A percentile compares a stretch with the other conserved stretches of the same genome.
These are phyloP conservation scores for Pyricularia sp. DNA, from an alignment of 2,329 filamentous ascomycete genomes.

Conservation along the genomic window DNA sequence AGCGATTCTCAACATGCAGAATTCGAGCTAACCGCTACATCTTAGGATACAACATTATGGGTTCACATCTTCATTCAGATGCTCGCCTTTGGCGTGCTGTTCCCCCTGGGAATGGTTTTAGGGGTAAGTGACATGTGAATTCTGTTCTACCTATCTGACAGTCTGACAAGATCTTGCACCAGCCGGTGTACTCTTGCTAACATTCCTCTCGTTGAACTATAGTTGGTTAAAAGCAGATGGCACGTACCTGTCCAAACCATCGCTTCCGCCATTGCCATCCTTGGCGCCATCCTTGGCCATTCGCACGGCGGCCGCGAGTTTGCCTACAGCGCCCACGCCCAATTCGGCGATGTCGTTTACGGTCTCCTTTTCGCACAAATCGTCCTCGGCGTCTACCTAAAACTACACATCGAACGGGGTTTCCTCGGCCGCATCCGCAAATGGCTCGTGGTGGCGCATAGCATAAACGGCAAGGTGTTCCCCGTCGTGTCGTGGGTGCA, in stretches of 20 bases:
- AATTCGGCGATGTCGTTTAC: slow-evolving; percentile 74
- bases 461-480: slow-evolving; percentile 76
- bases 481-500: slow-evolving; percentile 84
- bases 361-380: slow-evolving; percentile 69
- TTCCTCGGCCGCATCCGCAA: slow-evolving; percentile 70
- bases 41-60: slow-evolving; percentile 77
- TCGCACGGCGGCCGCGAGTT: slow-evolving; percentile 86
- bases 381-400: slow-evolving; percentile 75
- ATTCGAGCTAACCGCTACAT: slow-evolving; percentile 9
- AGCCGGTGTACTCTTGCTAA: background rate
- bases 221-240: slow-evolving; percentile 87
- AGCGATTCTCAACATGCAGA: slow-evolving; percentile 4
- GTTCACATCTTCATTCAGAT: slow-evolving; percentile 85
- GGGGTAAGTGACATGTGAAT: background rate
- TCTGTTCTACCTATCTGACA: too few relatives aligned
- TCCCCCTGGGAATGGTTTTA: slow-evolving; percentile 72
- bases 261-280: slow-evolving; percentile 64
- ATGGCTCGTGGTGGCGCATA: slow-evolving; percentile 63
- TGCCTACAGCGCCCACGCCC: slow-evolving; percentile 66
- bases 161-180: background rate
- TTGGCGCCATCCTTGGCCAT: slow-evolving; percentile 89
- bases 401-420: slow-evolving; percentile 78
- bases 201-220: slow-evolving; percentile 6
- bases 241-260: slow-evolving; percentile 82
- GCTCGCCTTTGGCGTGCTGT: slow-evolving; percentile 82